These are phyloP conservation scores for Aphanomyces astaci DNA, from an alignment of 352 stramenopile species.

Conservation along the genomic window DNA sequence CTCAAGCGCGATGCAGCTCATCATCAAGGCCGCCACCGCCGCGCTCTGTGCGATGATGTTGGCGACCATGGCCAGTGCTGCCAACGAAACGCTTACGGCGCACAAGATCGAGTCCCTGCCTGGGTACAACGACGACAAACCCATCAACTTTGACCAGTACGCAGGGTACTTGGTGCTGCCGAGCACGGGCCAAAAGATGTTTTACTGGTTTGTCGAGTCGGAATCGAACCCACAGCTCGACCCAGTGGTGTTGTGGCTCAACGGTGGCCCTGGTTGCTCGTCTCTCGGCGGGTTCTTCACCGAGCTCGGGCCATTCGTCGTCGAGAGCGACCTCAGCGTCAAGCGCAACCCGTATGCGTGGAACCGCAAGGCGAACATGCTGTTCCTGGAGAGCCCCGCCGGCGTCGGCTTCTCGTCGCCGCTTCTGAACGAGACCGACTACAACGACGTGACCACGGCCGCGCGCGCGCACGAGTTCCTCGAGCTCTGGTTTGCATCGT, in stretches of 20 bases:
- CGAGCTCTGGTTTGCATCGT: constrained; percentile 59
- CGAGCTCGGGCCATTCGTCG: constrained; percentile 64
- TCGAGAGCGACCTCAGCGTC: constrained; percentile 39
- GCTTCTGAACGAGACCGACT: constrained; percentile 40
- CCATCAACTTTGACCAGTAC: constrained; percentile 53
- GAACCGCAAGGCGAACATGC: constrained; percentile 81
- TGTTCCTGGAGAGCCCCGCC: constrained; percentile 84
- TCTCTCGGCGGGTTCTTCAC: constrained; percentile 79
- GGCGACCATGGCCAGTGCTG: background rate
- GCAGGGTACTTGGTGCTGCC: constrained; percentile 41
- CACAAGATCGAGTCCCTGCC: constrained; percentile 44
- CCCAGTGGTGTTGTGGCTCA: constrained; percentile 87
- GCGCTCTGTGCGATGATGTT: background rate
- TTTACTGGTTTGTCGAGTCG: constrained; percentile 70
- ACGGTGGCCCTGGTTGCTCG: constrained; percentile 84
- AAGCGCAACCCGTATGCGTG: constrained; percentile 73
- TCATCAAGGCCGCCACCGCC: background rate
- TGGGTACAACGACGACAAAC: constrained; percentile 31
- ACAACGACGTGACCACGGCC: constrained; percentile 48
- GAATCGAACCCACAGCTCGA: constrained; percentile 41
- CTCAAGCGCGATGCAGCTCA: background rate
- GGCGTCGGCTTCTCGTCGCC: constrained; percentile 74
- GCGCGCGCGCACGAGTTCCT: constrained; percentile 56
- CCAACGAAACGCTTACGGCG: constrained; percentile 38
- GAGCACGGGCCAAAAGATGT: constrained; percentile 41